These are phyloP conservation scores for Quercus phellos DNA, from an alignment of 331 rosid genomes.

Conservation along the genomic window DNA sequence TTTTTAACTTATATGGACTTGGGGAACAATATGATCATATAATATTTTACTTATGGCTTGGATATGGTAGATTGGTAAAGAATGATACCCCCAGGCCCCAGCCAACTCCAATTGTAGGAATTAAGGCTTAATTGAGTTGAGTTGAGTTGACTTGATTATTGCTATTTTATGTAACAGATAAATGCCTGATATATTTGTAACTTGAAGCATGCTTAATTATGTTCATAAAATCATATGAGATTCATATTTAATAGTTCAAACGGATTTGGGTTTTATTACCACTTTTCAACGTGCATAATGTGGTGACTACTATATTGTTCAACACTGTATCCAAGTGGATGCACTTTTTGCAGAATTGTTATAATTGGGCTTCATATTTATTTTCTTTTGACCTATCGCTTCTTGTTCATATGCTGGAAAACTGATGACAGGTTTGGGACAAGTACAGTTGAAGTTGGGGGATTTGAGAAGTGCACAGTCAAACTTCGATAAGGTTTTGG, in stretches of 20 bases:
- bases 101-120: not conserved
- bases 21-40: not conserved
- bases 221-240: not conserved
- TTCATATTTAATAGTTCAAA: not conserved
- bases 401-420: slow-evolving; percentile 19
- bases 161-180: not conserved
- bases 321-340: slow-evolving; percentile 15
- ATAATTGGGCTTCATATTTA: not conserved
- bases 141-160: not conserved
- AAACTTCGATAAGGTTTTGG: slow-evolving; percentile 92
- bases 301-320: not conserved
- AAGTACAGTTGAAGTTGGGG: slow-evolving; percentile 94
- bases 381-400: not conserved
- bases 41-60: not conserved
- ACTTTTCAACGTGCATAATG: not conserved
- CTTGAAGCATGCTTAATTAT: not conserved
- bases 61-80: not conserved
- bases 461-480: slow-evolving; percentile 84
- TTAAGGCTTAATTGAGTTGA: not conserved
- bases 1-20: too few species aligned
- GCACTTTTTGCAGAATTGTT: slow-evolving; percentile 10
- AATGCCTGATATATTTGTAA: not conserved
- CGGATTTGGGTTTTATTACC: not conserved
- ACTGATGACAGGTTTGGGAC: slow-evolving; percentile 77
- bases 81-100: not conserved